phyloP scores from a whole-genome alignment of 495 filamentous ascomycete species.

The Letharia lupina region DNA sequence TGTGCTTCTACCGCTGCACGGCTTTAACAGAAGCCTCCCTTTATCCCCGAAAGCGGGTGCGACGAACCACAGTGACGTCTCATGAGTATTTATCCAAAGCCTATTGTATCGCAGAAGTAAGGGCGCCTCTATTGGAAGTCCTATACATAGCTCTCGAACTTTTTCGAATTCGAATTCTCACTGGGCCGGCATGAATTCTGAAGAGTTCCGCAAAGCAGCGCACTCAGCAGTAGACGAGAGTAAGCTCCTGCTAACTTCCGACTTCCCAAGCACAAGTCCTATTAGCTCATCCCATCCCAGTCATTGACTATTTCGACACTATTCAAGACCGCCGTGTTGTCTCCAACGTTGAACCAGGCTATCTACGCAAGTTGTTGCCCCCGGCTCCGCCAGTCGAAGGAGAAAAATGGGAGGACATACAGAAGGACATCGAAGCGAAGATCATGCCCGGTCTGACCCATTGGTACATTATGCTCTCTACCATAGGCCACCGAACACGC shows the following conservation, averaged over 20 bases:
- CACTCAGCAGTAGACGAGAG: slow-evolving; percentile 79
- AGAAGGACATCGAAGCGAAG: slow-evolving; percentile 74
- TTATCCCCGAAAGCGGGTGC: too few species aligned
- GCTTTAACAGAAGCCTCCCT: too few species aligned
- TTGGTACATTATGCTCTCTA: slow-evolving; percentile 45
- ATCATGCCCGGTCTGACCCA: slow-evolving; percentile 94
- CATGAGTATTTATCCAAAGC: too few species aligned
- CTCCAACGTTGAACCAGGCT: slow-evolving; percentile 75
- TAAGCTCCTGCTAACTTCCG: slow-evolving; percentile 33
- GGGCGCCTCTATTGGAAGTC: too few species aligned
- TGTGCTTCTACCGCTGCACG: too few species aligned
- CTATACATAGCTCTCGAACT: too few species aligned
- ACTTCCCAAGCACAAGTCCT: not conserved
- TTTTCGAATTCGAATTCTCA: not conserved
- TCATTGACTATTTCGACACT: slow-evolving; percentile 74
- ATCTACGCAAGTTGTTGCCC: slow-evolving; percentile 74
- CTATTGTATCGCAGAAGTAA: too few species aligned
- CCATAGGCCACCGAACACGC: not conserved
- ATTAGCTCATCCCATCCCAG: slow-evolving; percentile 34
- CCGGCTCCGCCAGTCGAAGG: slow-evolving; percentile 59
- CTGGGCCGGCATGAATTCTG: slow-evolving; percentile 58
- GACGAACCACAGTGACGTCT: too few species aligned
- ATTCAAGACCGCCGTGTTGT: slow-evolving; percentile 64
- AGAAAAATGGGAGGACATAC: slow-evolving; percentile 73
- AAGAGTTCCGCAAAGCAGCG: slow-evolving; percentile 74